A percentile compares a stretch with the other conserved stretches of the same genome.
phyloP scores from a whole-genome alignment of 2,329 filamentous ascomycete species.

The Purpureocillium takamizusanense region DNA sequence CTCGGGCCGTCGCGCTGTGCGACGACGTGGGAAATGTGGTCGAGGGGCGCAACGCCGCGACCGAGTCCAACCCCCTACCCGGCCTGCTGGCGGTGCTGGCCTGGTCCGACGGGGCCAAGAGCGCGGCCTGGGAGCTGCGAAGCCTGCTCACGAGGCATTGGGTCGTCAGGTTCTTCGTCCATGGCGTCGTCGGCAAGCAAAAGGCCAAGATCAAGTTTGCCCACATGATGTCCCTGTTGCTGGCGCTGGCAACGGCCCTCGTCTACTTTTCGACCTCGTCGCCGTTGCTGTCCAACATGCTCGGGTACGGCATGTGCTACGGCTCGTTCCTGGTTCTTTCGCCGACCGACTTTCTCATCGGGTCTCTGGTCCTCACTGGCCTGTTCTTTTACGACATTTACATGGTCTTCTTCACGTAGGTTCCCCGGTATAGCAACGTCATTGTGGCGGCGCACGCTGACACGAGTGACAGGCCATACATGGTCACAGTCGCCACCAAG shows the following conservation, averaged over 20 bases:
- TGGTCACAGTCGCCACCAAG: constrained; percentile 80
- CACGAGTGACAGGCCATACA: constrained; percentile 54
- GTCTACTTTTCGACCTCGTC: constrained; percentile 58
- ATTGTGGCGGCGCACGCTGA: neutral
- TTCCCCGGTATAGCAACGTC: constrained; percentile 8
- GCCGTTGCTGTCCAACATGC: constrained; percentile 64
- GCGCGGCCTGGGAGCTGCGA: constrained; percentile 39
- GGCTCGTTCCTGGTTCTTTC: constrained; percentile 74
- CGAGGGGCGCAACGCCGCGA: constrained; percentile 10
- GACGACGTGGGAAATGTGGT: constrained; percentile 22
- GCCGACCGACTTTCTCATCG: constrained; percentile 78
- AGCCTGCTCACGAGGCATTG: constrained; percentile 41
- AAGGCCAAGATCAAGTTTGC: constrained; percentile 46
- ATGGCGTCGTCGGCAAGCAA: constrained; percentile 36
- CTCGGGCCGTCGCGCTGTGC: constrained; percentile 26
- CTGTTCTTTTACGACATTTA: constrained; percentile 94
- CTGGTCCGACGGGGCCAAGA: constrained; percentile 10
- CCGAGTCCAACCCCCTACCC: constrained; percentile 19
- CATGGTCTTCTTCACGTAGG: constrained; percentile 77
- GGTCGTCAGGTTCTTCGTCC: constrained; percentile 39
- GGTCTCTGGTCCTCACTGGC: constrained; percentile 65
- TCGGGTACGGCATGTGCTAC: constrained; percentile 84
- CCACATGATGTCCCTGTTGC: constrained; percentile 44
- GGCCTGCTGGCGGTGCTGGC: constrained; percentile 24
- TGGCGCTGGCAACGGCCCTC: constrained; percentile 45